Evolutionary conservation across 192 early-diverging fungal genomes (phyloP), one percentile per base, ranked within the genome.

Genomic region (Jimgerdemannia flammicorona): DNA sequence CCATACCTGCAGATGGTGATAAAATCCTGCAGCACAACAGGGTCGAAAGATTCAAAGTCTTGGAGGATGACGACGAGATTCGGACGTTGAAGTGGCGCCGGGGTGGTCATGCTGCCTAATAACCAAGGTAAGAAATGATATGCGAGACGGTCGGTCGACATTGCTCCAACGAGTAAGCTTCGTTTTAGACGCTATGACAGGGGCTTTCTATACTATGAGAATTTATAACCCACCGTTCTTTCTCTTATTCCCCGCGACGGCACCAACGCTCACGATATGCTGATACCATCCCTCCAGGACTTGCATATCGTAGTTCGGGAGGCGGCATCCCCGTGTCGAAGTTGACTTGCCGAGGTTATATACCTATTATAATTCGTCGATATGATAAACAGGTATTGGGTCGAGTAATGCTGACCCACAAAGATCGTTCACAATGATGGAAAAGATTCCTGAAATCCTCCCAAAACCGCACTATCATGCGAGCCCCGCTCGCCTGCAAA

Each of bases 11-110:
- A 88, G 41, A 92, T 90, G 19, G 84, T 86, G 70, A 96, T 86
- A 75, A 96, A 87, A 73, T 93, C 89, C 71, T 94, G 87, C 4
- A 96, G 85, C 0, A 95, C 83, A 14, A 77, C 75, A 6, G 90
- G 85, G 44, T 89, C 85, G 70, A 98, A 96, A 63, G 90, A 86
- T 76, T 98, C 96, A 83, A 95, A 94, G 76, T 98, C 95, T 74
- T 95, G 92, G 66, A 98, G 74, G 42, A 95, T 90, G 39, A 96
- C 78, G 3, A 95, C 91, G 3, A 95, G 66, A 17, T 83, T 88
- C 3, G 83, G 80, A 14, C 19, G 39, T 9, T 43, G 72, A 3
- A 40, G 2, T 7, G 70, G 18, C 39, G 67, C 66, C 14, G 20
- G 19, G 17, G 68, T n/a, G 3, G 3, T 20, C 64, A 68, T 68